phyloP scores from a whole-genome alignment of 148 eudicot genomes.

The Vaccinium darrowii region DNA sequence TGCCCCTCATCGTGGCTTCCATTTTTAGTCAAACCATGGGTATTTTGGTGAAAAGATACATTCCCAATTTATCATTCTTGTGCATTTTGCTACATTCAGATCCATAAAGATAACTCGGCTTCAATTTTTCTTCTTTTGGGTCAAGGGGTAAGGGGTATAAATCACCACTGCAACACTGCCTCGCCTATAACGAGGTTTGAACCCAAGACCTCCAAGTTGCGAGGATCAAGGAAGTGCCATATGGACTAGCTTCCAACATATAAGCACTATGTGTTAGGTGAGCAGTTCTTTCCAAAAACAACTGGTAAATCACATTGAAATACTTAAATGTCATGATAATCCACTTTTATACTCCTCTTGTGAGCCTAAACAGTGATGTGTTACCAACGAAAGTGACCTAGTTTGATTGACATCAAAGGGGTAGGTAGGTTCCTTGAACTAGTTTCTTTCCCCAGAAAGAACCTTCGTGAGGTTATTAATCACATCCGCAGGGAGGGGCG shows the following conservation, averaged over 20 bases:
- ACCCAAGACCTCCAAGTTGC: too few relatives aligned
- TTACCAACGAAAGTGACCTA: not conserved
- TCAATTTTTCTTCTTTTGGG: not conserved
- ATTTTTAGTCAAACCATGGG: not conserved
- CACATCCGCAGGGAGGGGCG: not conserved
- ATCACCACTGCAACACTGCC: too few relatives aligned
- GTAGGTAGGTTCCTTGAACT: not conserved
- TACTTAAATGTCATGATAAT: not conserved
- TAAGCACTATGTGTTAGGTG: not conserved
- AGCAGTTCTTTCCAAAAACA: not conserved
- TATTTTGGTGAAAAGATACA: not conserved
- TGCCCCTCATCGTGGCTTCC: not conserved
- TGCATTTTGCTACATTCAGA: not conserved
- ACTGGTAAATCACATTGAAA: not conserved
- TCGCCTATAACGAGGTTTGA: too few relatives aligned
- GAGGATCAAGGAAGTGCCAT: too few relatives aligned
- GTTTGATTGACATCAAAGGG: not conserved
- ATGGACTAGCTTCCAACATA: not conserved
- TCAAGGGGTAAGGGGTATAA: too few relatives aligned
- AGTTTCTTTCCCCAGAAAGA: not conserved
- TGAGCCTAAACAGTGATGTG: not conserved
- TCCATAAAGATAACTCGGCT: not conserved
- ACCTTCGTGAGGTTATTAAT: not conserved
- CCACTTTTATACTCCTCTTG: not conserved
- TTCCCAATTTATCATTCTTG: not conserved